Evolutionary conservation across 345 rosid species (phyloP).

Genomic region (Pistacia integerrima): DNA sequence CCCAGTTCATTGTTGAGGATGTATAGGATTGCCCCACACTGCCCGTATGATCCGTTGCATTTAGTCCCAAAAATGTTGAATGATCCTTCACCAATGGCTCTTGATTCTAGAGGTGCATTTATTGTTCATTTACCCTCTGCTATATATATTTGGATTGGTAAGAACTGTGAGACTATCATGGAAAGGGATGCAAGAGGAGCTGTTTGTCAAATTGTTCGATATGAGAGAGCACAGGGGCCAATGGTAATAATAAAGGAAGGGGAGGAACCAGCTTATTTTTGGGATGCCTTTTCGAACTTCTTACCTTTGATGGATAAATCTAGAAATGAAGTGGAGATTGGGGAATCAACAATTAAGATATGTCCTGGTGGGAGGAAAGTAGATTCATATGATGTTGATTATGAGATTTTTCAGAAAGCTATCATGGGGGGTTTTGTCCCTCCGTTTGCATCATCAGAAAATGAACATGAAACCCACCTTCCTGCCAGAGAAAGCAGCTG

Average conservation of each 20-base stretch:
- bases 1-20: conserved; percentile 94
- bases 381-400: conserved; percentile 76
- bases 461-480: conserved; percentile 87
- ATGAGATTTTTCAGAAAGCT: conserved; percentile 88
- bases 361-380: conserved; percentile 71
- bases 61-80: conserved; percentile 94
- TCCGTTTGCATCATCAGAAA: conserved; percentile 76
- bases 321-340: conserved; percentile 29
- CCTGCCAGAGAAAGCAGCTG: conserved; percentile 96
- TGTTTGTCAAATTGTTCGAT: conserved; percentile 91
- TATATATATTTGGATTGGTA: conserved; percentile 93
- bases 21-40: conserved; percentile 93
- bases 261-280: conserved; percentile 78
- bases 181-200: conserved; percentile 98
- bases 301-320: conserved; percentile 77
- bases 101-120: conserved; percentile 99
- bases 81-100: conserved; percentile 72
- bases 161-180: conserved; percentile 77
- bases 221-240: conserved; percentile 85
- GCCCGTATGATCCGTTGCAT: conserved; percentile 97
- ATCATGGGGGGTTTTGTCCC: conserved; percentile 93
- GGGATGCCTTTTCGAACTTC: conserved; percentile 81
- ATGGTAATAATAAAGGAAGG: conserved; percentile 77
- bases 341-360: conserved; percentile 41
- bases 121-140: conserved; percentile 85